phyloP scores from a whole-genome alignment of 129 eudicot genomes.

The Helianthus tuberosus region DNA sequence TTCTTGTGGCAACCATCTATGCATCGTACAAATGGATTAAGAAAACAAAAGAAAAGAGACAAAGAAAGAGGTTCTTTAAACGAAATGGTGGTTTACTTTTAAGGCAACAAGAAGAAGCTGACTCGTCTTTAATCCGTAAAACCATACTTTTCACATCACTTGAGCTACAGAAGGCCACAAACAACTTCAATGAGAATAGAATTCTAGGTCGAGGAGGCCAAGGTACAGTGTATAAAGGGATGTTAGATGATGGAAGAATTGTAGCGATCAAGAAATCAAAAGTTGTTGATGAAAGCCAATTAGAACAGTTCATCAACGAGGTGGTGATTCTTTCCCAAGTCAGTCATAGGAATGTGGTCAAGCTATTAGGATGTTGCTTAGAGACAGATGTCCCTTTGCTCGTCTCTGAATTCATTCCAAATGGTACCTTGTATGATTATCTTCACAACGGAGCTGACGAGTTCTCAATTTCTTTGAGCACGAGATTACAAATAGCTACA shows the following conservation, averaged over 20 bases:
- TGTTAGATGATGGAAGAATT: slow-evolving; percentile 29
- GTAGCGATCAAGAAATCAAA: slow-evolving; percentile 37
- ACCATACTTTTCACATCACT: neutral
- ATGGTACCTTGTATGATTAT: too few relatives aligned
- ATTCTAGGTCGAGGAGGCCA: slow-evolving; percentile 39
- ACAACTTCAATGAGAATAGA: slow-evolving; percentile 28
- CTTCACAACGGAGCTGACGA: too few relatives aligned
- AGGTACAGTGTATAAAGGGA: slow-evolving; percentile 40
- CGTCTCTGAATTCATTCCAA: too few relatives aligned
- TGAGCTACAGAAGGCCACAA: slow-evolving; percentile 33
- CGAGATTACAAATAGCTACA: too few relatives aligned
- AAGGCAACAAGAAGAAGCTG: neutral
- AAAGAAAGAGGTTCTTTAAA: neutral
- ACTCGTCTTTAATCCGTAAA: neutral
- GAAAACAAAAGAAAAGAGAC: neutral
- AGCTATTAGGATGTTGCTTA: slow-evolving; percentile 37
- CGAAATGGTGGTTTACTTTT: neutral
- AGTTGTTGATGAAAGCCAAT: slow-evolving; percentile 16
- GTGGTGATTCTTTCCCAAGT: slow-evolving; percentile 40
- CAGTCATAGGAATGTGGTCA: slow-evolving; percentile 36
- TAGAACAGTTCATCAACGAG: slow-evolving; percentile 36
- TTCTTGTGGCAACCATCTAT: neutral
- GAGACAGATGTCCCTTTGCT: neutral
- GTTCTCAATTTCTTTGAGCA: too few relatives aligned
- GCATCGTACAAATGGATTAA: neutral